phyloP scores from a whole-genome alignment of 352 stramenopile genomes.

The Peronospora farinosa region DNA sequence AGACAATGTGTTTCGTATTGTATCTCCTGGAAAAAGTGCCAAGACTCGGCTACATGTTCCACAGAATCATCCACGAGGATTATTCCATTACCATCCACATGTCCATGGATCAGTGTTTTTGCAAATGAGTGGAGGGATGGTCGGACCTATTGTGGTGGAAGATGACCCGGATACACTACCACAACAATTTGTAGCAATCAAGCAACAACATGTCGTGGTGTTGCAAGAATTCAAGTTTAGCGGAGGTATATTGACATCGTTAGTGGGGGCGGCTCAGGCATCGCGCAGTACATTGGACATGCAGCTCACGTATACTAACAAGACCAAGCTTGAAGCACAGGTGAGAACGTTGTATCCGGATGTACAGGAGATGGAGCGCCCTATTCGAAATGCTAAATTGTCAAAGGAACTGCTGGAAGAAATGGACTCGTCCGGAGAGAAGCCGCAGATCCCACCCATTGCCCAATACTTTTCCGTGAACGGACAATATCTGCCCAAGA shows the following conservation, averaged over 20 bases:
- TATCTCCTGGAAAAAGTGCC: conserved; percentile 42
- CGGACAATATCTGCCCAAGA: conserved; percentile 58
- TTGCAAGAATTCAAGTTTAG: conserved; percentile 64
- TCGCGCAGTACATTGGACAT: conserved; percentile 48
- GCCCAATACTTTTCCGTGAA: conserved; percentile 66
- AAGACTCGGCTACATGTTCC: conserved; percentile 52
- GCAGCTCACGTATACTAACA: conserved; percentile 39
- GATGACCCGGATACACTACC: conserved; percentile 43
- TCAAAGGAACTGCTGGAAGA: conserved; percentile 27
- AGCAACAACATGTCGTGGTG: conserved; percentile 40
- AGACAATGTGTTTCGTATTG: conserved; percentile 69
- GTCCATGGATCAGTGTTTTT: conserved; percentile 67
- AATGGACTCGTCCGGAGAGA: conserved; percentile 20
- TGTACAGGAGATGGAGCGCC: conserved; percentile 30
- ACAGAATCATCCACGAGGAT: conserved; percentile 51
- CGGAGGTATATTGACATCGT: conserved; percentile 44
- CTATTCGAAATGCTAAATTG: conserved; percentile 22
- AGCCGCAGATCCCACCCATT: conserved; percentile 28
- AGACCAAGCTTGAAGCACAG: conserved; percentile 30
- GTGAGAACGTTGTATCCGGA: conserved; percentile 40
- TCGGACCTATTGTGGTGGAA: conserved; percentile 56
- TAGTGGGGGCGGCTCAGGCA: conserved; percentile 39
- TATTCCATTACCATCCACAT: conserved; percentile 85
- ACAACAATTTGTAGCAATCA: conserved; percentile 36
- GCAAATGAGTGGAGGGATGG: conserved; percentile 74